These are phyloP conservation scores for Apiospora hydei DNA, from an alignment of 2,329 filamentous ascomycete genomes.

Conservation along the genomic window DNA sequence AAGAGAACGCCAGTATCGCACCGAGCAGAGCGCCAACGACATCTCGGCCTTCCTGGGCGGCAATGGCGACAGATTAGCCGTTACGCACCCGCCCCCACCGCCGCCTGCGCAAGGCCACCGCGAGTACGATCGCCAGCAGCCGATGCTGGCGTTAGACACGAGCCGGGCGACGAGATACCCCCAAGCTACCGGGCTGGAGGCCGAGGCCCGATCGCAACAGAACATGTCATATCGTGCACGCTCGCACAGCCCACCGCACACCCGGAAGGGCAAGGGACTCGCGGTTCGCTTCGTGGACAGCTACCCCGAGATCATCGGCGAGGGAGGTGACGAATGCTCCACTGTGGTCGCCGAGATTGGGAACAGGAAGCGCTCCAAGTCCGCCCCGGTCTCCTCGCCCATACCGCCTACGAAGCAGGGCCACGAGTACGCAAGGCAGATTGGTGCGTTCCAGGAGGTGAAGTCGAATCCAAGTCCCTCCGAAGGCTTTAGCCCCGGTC, in stretches of 20 bases:
- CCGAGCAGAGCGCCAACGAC: slow-evolving; percentile 55
- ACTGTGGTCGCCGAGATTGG: slow-evolving; percentile 76
- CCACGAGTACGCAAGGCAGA: slow-evolving; percentile 37
- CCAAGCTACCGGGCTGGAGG: slow-evolving; percentile 59
- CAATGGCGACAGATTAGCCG: slow-evolving; percentile 62
- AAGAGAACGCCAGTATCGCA: slow-evolving; percentile 37
- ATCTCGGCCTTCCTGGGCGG: slow-evolving; percentile 67
- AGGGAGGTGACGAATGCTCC: slow-evolving; percentile 88
- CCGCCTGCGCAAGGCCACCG: slow-evolving; percentile 41
- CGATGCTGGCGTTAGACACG: slow-evolving; percentile 61
- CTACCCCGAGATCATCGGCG: slow-evolving; percentile 83
- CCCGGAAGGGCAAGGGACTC: slow-evolving; percentile 67
- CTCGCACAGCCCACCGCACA: slow-evolving; percentile 53
- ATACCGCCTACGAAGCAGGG: slow-evolving; percentile 42
- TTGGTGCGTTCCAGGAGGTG: slow-evolving; percentile 35
- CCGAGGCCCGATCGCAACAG: slow-evolving; percentile 52
- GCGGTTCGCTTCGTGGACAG: slow-evolving; percentile 77
- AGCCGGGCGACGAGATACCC: slow-evolving; percentile 62
- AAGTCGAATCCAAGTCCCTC: slow-evolving; percentile 32
- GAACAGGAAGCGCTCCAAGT: slow-evolving; percentile 56
- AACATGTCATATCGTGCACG: slow-evolving; percentile 53
- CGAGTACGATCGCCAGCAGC: slow-evolving; percentile 38
- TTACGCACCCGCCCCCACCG: slow-evolving; percentile 57
- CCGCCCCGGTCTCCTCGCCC: slow-evolving; percentile 43
- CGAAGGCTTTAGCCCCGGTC: slow-evolving; percentile 59